These are phyloP conservation scores for Petunia secreta DNA, from an alignment of 257 asterid species.

Conservation along the genomic window DNA sequence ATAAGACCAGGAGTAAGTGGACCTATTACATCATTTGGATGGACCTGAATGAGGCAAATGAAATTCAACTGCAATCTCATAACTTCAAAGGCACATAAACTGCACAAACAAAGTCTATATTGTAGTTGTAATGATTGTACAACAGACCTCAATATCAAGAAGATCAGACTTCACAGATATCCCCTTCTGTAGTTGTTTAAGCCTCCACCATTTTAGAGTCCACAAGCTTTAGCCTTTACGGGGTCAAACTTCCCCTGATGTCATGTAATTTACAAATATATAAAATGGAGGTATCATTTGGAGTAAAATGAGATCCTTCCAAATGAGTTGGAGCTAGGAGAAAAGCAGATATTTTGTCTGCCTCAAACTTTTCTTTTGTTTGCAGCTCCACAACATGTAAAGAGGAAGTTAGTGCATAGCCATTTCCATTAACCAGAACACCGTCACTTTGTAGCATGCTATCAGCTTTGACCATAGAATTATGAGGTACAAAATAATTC, in stretches of 20 bases:
- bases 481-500: constrained; percentile 78
- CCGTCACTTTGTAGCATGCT: constrained; percentile 69
- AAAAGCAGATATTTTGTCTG: neutral
- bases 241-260: neutral
- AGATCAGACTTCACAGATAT: constrained; percentile 18
- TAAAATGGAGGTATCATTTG: constrained; percentile 16
- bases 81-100: neutral
- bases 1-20: constrained; percentile 12
- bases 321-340: neutral
- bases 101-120: neutral
- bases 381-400: neutral
- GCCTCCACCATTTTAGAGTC: neutral
- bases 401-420: neutral
- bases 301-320: neutral
- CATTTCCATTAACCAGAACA: constrained; percentile 27
- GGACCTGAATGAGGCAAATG: constrained; percentile 18
- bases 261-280: constrained; percentile 20
- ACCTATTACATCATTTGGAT: constrained; percentile 6
- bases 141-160: constrained; percentile 16
- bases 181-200: constrained; percentile 9
- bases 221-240: neutral
- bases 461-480: constrained; percentile 73
- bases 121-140: neutral
- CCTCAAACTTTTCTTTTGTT: neutral
- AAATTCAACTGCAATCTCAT: neutral